Percentiles rank a stretch among this genome's conserved stretches.
These are phyloP conservation scores for Aspergillus pseudoviridinutans DNA, from an alignment of 2,329 filamentous ascomycete species.

Conservation along the genomic window DNA sequence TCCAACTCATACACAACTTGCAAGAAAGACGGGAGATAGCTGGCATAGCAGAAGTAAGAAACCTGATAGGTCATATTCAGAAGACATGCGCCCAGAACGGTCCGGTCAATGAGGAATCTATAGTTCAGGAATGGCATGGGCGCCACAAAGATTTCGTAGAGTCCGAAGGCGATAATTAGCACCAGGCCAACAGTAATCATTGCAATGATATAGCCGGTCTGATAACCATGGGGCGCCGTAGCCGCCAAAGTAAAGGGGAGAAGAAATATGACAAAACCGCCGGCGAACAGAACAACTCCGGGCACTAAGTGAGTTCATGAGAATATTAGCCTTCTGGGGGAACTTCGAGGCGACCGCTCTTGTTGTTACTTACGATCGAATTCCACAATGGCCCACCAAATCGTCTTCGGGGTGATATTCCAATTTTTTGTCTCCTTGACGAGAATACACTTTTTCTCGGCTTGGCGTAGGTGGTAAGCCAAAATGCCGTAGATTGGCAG, in stretches of 20 bases:
- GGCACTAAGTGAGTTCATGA: slow-evolving; percentile 32
- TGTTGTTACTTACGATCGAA: slow-evolving; percentile 48
- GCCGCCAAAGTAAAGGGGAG: slow-evolving; percentile 48
- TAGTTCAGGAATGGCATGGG: slow-evolving; percentile 8
- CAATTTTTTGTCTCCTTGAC: slow-evolving; percentile 38
- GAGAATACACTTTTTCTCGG: slow-evolving; percentile 50
- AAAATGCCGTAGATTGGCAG: slow-evolving; percentile 53
- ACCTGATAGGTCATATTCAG: slow-evolving; percentile 20
- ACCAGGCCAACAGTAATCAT: slow-evolving; percentile 52
- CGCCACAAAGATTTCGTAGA: slow-evolving; percentile 53
- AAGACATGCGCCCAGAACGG: slow-evolving; percentile 23
- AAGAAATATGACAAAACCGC: slow-evolving; percentile 51
- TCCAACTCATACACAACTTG: slow-evolving; percentile 32
- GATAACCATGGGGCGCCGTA: slow-evolving; percentile 36
- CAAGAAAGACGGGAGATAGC: slow-evolving; percentile 31
- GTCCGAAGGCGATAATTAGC: slow-evolving; percentile 49
- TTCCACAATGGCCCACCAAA: slow-evolving; percentile 49
- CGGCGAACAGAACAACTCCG: slow-evolving; percentile 55
- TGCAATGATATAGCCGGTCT: slow-evolving; percentile 43
- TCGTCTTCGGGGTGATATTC: slow-evolving; percentile 43
- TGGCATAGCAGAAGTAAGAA: slow-evolving; percentile 19
- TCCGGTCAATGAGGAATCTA: slow-evolving; percentile 38
- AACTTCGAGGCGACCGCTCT: neutral
- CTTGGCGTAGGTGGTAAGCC: slow-evolving; percentile 51
- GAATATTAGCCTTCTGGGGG: neutral